These are phyloP conservation scores for Neopestalotiopsis rosae DNA, from an alignment of 2,329 filamentous ascomycete species.

Conservation along the genomic window DNA sequence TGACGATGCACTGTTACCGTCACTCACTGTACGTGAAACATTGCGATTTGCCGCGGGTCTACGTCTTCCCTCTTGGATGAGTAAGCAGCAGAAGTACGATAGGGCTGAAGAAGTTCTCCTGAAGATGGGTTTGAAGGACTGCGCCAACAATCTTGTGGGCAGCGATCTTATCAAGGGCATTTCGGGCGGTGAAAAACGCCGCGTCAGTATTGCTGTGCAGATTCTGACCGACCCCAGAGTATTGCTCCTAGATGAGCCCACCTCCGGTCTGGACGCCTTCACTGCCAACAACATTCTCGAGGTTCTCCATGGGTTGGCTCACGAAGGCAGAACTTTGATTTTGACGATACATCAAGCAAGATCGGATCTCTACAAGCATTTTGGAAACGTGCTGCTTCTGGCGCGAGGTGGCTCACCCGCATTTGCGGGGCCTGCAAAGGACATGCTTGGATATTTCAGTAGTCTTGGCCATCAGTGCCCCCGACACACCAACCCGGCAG, in stretches of 20 bases:
- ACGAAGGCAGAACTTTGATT: conserved; percentile 75
- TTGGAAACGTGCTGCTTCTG: conserved; percentile 74
- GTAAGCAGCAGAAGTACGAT: conserved; percentile 67
- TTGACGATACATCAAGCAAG: conserved; percentile 81
- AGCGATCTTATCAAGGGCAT: conserved; percentile 78
- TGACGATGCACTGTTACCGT: conserved; percentile 76
- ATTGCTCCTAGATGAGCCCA: conserved; percentile 76
- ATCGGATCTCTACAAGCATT: conserved; percentile 73
- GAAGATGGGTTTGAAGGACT: conserved; percentile 80
- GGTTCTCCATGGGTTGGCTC: conserved; percentile 71
- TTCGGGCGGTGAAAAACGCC: conserved; percentile 78
- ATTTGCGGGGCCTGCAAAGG: conserved; percentile 66
- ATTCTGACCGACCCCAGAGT: conserved; percentile 77
- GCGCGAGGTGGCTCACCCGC: conserved; percentile 72
- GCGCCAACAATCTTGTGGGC: conserved; percentile 76
- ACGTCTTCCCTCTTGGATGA: conserved; percentile 74
- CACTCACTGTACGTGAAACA: conserved; percentile 77
- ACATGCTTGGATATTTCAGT: conserved; percentile 71
- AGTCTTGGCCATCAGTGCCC: conserved; percentile 68
- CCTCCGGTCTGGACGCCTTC: conserved; percentile 78
- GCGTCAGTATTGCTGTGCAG: conserved; percentile 79
- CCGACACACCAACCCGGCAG: conserved; percentile 74
- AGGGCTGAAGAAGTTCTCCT: conserved; percentile 74
- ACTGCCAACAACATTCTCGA: conserved; percentile 80
- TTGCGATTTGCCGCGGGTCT: conserved; percentile 74